Percentiles rank a stretch among this genome's conserved stretches.
Conservation (phyloP, 768 basidiomycete species). For the Boletus tomentosulus region DNA sequence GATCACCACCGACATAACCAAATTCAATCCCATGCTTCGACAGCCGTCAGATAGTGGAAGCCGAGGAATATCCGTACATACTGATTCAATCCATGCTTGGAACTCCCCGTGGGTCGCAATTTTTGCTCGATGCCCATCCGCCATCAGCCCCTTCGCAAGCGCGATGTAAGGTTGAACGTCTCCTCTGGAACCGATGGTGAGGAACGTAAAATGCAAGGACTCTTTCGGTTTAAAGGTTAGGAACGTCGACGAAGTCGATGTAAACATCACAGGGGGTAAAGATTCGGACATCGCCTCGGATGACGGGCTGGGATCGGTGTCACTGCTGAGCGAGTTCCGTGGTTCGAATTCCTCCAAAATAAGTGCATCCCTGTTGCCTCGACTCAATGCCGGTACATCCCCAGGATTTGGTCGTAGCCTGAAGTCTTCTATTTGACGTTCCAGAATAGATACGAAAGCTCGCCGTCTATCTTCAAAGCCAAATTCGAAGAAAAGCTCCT, state of each 20-base stretch:
- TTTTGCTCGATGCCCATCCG: slow-evolving; percentile 82
- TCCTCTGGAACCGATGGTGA: slow-evolving; percentile 94
- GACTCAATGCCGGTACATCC: slow-evolving; percentile 41
- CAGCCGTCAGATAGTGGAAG: slow-evolving; percentile 5
- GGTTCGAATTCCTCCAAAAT: slow-evolving; percentile 84
- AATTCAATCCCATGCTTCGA: slow-evolving; percentile 92
- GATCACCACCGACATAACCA: slow-evolving; percentile 92
- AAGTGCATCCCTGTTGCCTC: slow-evolving; percentile 65
- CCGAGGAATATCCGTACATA: slow-evolving; percentile 37
- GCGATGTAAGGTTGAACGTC: slow-evolving; percentile 99
- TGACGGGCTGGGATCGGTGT: slow-evolving; percentile 42
- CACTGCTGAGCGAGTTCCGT: slow-evolving; percentile 31
- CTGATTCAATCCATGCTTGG: slow-evolving; percentile 90
- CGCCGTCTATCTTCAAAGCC: slow-evolving; percentile 73
- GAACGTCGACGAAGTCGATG: slow-evolving; percentile 92
- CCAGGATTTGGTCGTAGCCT: slow-evolving; percentile 45
- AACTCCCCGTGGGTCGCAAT: slow-evolving; percentile 98
- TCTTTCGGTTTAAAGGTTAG: slow-evolving; percentile 91
- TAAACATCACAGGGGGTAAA: slow-evolving; percentile 92
- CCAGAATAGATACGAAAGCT: slow-evolving; percentile 70
- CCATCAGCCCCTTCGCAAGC: slow-evolving; percentile 84
- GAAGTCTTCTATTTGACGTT: slow-evolving; percentile 76
- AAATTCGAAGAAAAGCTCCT: slow-evolving; percentile 98
- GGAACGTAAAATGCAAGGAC: slow-evolving; percentile 83
- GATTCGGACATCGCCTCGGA: slow-evolving; percentile 63